Evolutionary conservation across 192 early-diverging fungal species (phyloP).

Genomic region (Obelidium mucronatum): DNA sequence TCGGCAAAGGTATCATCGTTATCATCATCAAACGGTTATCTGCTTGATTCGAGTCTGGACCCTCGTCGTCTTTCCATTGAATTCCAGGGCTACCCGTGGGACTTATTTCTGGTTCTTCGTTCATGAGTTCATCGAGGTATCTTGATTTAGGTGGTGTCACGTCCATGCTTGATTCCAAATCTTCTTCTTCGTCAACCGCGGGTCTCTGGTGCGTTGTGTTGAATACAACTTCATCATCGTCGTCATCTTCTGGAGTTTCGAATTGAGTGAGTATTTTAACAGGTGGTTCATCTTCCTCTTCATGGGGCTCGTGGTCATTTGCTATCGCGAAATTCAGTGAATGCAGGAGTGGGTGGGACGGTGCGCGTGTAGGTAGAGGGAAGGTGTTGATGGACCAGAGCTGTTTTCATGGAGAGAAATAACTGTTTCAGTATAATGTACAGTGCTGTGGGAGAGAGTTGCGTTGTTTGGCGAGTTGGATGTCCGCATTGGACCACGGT

Average conservation of each 20-base stretch:
- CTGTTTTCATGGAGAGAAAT: not conserved
- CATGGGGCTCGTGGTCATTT: not conserved
- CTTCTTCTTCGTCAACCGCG: not conserved
- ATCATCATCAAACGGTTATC: not conserved
- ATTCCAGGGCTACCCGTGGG: not conserved
- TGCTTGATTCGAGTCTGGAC: not conserved
- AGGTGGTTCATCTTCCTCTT: not conserved
- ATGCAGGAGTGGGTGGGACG: conserved; percentile 14
- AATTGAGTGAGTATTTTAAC: not conserved
- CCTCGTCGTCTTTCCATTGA: not conserved
- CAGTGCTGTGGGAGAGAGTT: too few relatives aligned
- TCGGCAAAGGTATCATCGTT: not conserved
- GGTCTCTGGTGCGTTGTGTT: not conserved
- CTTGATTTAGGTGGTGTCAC: conserved; percentile 19
- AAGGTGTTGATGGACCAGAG: conserved; percentile 1
- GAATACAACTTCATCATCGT: conserved; percentile 17
- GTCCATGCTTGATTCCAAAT: not conserved
- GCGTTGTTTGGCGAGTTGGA: too few relatives aligned
- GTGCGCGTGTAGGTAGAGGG: too few relatives aligned
- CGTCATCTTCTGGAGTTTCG: not conserved
- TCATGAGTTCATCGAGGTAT: conserved; percentile 8
- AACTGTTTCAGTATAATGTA: too few relatives aligned
- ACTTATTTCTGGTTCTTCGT: not conserved
- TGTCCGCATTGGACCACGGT: too few relatives aligned
- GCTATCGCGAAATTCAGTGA: not conserved